Evolutionary conservation across 169 alveolate genomes (phyloP).

Genomic region (Nephromyces sp.): DNA sequence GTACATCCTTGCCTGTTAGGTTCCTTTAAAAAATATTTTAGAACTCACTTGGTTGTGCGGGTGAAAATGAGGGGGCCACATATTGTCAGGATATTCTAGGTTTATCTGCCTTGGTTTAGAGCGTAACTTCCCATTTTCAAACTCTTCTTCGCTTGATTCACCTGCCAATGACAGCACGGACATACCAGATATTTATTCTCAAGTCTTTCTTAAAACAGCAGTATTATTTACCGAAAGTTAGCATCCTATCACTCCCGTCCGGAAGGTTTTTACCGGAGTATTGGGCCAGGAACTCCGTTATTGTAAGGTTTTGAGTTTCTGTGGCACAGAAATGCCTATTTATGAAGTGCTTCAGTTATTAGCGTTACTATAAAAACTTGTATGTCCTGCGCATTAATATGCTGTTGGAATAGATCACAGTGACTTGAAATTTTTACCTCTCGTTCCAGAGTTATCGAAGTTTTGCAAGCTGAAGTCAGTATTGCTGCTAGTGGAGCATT

Average conservation of each 20-base stretch:
- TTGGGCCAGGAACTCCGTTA: background rate
- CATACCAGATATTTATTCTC: background rate
- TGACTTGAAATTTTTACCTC: no score
- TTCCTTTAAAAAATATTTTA: background rate
- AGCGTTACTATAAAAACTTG: no score
- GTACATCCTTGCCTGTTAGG: no score
- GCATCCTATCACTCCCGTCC: background rate
- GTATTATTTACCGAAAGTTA: background rate
- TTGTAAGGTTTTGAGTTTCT: background rate
- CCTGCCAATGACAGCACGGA: background rate
- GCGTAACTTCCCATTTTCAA: background rate
- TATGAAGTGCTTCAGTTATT: no score
- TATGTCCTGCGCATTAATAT: no score
- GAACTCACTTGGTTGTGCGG: constrained; percentile 45
- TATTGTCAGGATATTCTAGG: constrained; percentile 40
- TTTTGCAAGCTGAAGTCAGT: no score
- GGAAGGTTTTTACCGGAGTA: background rate
- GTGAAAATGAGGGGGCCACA: constrained; percentile 59
- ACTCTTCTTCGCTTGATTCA: background rate
- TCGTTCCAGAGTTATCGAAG: no score
- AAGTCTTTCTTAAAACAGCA: background rate
- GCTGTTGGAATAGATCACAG: no score
- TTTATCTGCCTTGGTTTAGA: constrained; percentile 17
- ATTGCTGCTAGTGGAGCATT: no score
- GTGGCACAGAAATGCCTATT: no score